Conservation (phyloP, 2,329 filamentous ascomycete species). For the Calonectria henricotiae region DNA sequence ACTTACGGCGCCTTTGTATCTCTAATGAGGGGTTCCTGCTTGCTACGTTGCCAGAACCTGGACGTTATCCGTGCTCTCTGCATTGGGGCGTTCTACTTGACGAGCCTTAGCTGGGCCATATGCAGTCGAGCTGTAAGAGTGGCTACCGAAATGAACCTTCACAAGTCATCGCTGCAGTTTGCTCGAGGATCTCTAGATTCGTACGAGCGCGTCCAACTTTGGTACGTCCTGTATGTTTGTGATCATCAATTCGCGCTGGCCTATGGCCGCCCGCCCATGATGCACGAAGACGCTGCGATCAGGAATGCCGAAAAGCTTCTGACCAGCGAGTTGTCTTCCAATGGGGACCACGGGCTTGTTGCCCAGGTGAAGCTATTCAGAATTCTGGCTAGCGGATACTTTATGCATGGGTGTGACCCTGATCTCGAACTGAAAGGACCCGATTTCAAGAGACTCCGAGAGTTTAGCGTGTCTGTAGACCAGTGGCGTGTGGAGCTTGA, state of each 20-base stretch:
- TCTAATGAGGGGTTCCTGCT: conserved; percentile 9
- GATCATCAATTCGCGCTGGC: conserved; percentile 6
- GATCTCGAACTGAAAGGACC: background rate
- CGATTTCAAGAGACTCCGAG: background rate
- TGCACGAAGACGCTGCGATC: conserved; percentile 8
- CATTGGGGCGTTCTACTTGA: conserved; percentile 6
- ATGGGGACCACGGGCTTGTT: conserved; percentile 1
- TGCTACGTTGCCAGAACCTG: conserved; percentile 7
- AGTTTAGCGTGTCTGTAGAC: background rate
- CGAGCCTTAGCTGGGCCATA: conserved; percentile 3
- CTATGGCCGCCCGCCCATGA: conserved; percentile 6
- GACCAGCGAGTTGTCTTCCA: background rate
- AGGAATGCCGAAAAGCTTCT: conserved; percentile 4
- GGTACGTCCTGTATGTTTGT: conserved; percentile 9
- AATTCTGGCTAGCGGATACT: conserved; percentile 6
- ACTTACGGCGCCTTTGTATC: conserved; percentile 11
- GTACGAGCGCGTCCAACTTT: conserved; percentile 14
- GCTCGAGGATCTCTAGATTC: background rate
- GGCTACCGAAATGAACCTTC: conserved; percentile 11
- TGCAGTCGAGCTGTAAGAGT: conserved; percentile 12
- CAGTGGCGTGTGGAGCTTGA: conserved; percentile 14
- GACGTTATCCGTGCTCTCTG: conserved; percentile 13
- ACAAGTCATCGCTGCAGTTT: conserved; percentile 12
- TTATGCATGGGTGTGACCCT: conserved; percentile 11
- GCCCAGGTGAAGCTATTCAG: conserved; percentile 13